Evolutionary conservation across 441 rosid genomes (phyloP).

Genomic region (Gossypium davidsonii): DNA sequence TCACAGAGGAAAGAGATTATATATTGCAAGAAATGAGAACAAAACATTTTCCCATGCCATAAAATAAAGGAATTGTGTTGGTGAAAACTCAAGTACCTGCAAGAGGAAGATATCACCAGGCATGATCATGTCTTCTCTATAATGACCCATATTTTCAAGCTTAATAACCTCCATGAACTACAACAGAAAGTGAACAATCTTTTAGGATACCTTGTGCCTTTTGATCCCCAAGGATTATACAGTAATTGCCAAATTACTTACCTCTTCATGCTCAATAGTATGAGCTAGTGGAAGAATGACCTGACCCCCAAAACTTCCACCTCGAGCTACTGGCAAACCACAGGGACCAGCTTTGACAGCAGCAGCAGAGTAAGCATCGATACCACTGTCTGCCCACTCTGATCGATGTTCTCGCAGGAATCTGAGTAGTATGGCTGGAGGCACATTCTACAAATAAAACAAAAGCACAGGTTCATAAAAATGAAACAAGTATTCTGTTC

Average conservation of each 20-base stretch:
- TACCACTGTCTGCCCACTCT: slow-evolving; percentile 73
- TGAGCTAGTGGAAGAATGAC: slow-evolving; percentile 73
- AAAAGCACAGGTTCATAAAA: neutral
- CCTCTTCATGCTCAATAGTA: slow-evolving; percentile 71
- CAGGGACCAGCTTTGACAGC: slow-evolving; percentile 59
- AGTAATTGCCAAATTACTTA: slow-evolving; percentile 16
- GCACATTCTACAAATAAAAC: slow-evolving; percentile 47
- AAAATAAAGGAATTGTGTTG: neutral
- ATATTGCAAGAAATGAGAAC: neutral
- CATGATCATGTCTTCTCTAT: slow-evolving; percentile 64
- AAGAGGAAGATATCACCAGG: slow-evolving; percentile 60
- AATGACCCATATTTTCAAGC: slow-evolving; percentile 62
- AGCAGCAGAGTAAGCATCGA: slow-evolving; percentile 68
- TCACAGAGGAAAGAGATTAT: neutral
- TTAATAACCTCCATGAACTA: slow-evolving; percentile 71
- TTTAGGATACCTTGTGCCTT: neutral
- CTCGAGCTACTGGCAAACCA: slow-evolving; percentile 45
- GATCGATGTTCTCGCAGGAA: slow-evolving; percentile 70
- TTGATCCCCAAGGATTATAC: neutral
- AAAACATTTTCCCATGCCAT: neutral
- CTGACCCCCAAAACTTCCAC: slow-evolving; percentile 62
- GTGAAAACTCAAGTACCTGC: slow-evolving; percentile 39
- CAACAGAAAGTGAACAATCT: neutral
- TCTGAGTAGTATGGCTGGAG: slow-evolving; percentile 56
- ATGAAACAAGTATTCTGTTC: neutral